Conservation (phyloP, 805 yeast species). For the Cyberlindnera euphorbiiphila region DNA sequence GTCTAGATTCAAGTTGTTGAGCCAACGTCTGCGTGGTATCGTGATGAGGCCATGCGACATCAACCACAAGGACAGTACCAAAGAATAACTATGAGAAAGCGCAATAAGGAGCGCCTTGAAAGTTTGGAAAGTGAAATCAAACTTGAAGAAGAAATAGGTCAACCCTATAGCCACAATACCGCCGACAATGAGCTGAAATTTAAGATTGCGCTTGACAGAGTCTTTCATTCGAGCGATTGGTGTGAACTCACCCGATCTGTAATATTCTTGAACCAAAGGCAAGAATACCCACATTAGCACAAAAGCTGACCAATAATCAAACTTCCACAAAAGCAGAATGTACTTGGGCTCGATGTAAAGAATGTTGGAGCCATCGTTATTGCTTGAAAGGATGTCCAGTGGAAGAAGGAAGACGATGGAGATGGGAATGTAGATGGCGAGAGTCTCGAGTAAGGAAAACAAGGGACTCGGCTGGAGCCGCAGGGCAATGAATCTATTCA, state of each 20-base stretch:
- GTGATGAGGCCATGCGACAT: slow-evolving; percentile 78
- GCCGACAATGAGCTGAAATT: slow-evolving; percentile 57
- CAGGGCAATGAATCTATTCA: slow-evolving; percentile 21
- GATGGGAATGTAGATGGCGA: slow-evolving; percentile 70
- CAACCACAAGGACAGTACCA: slow-evolving; percentile 73
- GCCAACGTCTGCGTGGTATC: slow-evolving; percentile 49
- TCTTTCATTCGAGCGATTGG: slow-evolving; percentile 45
- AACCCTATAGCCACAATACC: slow-evolving; percentile 49
- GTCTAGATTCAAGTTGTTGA: slow-evolving; percentile 34
- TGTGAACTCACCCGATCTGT: slow-evolving; percentile 62
- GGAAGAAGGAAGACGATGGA: slow-evolving; percentile 74
- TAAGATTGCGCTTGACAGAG: slow-evolving; percentile 52
- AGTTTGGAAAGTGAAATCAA: slow-evolving; percentile 51
- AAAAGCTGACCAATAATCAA: slow-evolving; percentile 79
- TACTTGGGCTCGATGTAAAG: slow-evolving; percentile 45
- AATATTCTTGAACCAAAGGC: slow-evolving; percentile 71
- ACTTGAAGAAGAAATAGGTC: slow-evolving; percentile 52
- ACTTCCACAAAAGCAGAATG: slow-evolving; percentile 62
- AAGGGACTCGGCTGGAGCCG: slow-evolving; percentile 22
- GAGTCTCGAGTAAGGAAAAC: slow-evolving; percentile 28
- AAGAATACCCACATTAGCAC: slow-evolving; percentile 72
- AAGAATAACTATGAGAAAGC: slow-evolving; percentile 69
- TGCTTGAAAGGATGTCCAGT: slow-evolving; percentile 59
- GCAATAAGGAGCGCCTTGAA: slow-evolving; percentile 70
- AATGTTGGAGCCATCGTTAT: slow-evolving; percentile 31